Conservation (phyloP, 176 grass and related monocot species). For the Pontederia paniculata region DNA sequence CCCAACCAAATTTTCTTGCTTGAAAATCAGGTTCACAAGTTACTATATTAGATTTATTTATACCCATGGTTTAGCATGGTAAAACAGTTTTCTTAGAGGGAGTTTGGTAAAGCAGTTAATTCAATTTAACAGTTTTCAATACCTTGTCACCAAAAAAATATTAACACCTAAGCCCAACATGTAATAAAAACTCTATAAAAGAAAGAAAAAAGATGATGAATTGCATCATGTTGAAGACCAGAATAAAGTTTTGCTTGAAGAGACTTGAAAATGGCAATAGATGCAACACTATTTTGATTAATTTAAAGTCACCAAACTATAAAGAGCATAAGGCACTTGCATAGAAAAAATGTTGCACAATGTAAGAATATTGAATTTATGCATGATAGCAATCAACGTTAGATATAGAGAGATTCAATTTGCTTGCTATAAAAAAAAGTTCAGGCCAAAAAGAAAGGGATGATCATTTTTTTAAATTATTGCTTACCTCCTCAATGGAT, state of each 20-base stretch:
- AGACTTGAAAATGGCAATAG: background rate
- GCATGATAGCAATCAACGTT: too few relatives aligned
- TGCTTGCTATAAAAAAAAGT: background rate
- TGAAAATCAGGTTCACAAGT: too few relatives aligned
- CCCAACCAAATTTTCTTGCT: too few relatives aligned
- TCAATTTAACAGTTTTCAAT: too few relatives aligned
- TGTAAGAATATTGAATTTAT: too few relatives aligned
- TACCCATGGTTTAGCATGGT: too few relatives aligned
- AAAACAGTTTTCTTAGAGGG: too few relatives aligned
- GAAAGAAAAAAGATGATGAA: background rate
- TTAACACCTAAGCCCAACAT: background rate
- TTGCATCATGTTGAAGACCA: background rate
- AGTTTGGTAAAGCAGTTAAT: too few relatives aligned
- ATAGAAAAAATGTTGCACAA: too few relatives aligned
- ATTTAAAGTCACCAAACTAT: background rate
- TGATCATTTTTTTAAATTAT: conserved; percentile 9
- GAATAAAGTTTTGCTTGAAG: background rate
- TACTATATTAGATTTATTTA: too few relatives aligned
- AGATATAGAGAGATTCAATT: too few relatives aligned
- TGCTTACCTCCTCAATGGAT: conserved; percentile 69
- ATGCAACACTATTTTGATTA: background rate
- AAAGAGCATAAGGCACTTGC: background rate
- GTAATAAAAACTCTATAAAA: background rate
- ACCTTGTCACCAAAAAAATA: too few relatives aligned
- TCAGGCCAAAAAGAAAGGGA: background rate